Percentiles rank a stretch among this genome's conserved stretches.
Evolutionary conservation across 1,139 yeast genomes (phyloP).

Genomic region (Kurtzmaniella natalensis): DNA sequence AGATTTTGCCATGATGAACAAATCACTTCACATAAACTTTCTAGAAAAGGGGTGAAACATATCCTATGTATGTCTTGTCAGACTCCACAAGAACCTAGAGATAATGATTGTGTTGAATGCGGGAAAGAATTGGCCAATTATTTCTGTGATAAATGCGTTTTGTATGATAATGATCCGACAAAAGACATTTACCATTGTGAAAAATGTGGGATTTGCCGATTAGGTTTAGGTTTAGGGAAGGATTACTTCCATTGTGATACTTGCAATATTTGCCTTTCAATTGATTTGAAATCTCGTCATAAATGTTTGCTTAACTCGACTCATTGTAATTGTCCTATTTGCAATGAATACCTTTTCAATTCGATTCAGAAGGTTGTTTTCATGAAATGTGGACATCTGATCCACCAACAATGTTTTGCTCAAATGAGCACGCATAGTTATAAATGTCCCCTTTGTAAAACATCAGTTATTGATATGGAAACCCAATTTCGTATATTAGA

Average conservation of each 20-base stretch:
- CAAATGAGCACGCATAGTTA: conserved; percentile 77
- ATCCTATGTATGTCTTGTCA: conserved; percentile 79
- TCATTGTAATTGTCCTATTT: conserved; percentile 88
- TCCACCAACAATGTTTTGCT: conserved; percentile 79
- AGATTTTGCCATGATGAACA: conserved; percentile 76
- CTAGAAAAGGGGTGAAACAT: conserved; percentile 60
- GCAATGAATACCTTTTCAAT: conserved; percentile 87
- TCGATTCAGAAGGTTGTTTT: conserved; percentile 83
- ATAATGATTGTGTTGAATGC: conserved; percentile 64
- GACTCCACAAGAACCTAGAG: conserved; percentile 67
- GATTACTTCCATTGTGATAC: conserved; percentile 88
- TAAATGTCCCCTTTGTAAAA: conserved; percentile 87
- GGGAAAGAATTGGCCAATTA: conserved; percentile 65
- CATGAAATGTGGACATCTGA: conserved; percentile 94
- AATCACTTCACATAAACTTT: conserved; percentile 50
- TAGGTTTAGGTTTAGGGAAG: conserved; percentile 82
- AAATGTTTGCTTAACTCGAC: conserved; percentile 83
- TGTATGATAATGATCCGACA: conserved; percentile 77
- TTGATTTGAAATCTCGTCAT: conserved; percentile 73
- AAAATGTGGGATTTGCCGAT: conserved; percentile 87
- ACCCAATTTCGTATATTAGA: conserved; percentile 83
- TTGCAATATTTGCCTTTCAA: conserved; percentile 87
- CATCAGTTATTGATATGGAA: conserved; percentile 81
- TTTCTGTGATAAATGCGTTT: conserved; percentile 71
- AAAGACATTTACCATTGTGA: conserved; percentile 90